Conservation (phyloP, 1,284 basidiomycete species). For the Tausonia pullulans region DNA sequence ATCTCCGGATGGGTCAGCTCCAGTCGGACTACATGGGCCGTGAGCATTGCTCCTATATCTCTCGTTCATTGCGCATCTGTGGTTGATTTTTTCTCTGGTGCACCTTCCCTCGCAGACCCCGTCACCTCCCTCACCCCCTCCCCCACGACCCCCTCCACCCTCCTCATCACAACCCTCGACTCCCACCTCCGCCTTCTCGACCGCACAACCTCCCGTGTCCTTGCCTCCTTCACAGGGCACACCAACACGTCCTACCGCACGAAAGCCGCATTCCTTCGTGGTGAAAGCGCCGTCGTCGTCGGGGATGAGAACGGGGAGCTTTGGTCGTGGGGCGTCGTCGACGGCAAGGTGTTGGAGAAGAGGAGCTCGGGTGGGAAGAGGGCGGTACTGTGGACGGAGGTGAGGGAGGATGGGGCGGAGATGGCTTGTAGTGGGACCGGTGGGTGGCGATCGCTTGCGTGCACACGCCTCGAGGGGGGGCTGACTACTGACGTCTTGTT, state of each 20-base stretch:
- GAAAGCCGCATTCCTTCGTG: slow-evolving; percentile 69
- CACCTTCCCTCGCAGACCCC: slow-evolving; percentile 46
- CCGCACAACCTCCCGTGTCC: slow-evolving; percentile 57
- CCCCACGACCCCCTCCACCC: slow-evolving; percentile 49
- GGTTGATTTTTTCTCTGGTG: background rate
- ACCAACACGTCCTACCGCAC: slow-evolving; percentile 61
- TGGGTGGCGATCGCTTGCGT: no score
- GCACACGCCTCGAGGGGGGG: no score
- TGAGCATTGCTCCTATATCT: slow-evolving; percentile 37
- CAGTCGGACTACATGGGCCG: slow-evolving; percentile 79
- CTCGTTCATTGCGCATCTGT: slow-evolving; percentile 3
- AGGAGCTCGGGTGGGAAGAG: no score
- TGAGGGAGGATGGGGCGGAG: no score
- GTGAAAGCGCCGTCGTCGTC: slow-evolving; percentile 66
- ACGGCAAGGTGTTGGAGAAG: slow-evolving; percentile 34
- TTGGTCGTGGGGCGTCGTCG: slow-evolving; percentile 86
- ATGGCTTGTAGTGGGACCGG: no score
- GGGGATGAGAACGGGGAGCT: slow-evolving; percentile 83
- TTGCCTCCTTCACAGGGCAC: slow-evolving; percentile 78
- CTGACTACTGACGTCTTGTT: no score
- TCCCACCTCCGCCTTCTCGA: slow-evolving; percentile 80
- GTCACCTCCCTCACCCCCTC: slow-evolving; percentile 64
- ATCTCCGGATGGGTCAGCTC: slow-evolving; percentile 81
- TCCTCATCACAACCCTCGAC: slow-evolving; percentile 74
- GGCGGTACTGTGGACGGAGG: no score